Evolutionary conservation across 2,329 filamentous ascomycete species (phyloP), one percentile per base, ranked within the genome.

Genomic region (Stachybotrys elegans): DNA sequence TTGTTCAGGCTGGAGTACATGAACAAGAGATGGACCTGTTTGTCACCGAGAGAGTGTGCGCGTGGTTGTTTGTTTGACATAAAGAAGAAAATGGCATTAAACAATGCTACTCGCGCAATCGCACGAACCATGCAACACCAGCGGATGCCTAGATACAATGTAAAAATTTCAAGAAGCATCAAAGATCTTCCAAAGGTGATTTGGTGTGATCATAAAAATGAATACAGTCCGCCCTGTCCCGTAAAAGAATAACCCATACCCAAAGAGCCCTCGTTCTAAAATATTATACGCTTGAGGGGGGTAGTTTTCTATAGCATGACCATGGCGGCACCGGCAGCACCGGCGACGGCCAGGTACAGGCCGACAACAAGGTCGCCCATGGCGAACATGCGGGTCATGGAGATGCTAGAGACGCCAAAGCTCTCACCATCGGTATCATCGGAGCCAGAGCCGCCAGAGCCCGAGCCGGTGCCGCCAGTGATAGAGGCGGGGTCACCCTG

Each of bases 301-400:
- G n/a, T n/a, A n/a, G n/a, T n/a, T n/a, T n/a, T n/a, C n/a, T 76
- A 81, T 63, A 81, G 57, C 48, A 71, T 59, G 46, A 80, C 57
- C 73, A 81, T 77, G 46, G 64, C 68, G 31, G 71, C 76, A 55
- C 77, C 77, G 13, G 70, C 69, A 40, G 63, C 68, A 59, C 73
- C 68, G 27, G 76, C 75, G n/a, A 74, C 70, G 19, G 73, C 54
- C 47, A 74, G 61, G 61, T 79, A 79, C 48, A 74, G 55, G 42
- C 73, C 73, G 38, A 79, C 53, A 36, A 67, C 70, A 46, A 73
- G 55, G 51, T 72, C 69, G 40, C 73, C 75, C 32, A 78, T 42
- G 40, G 65, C 62, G 54, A 78, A 65, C 45, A 71, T 41, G 37
- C 59, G 61, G 49, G 60, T 57, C 43, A 69, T 59, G 32, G 65